Percentiles rank a stretch among this genome's conserved stretches.
Evolutionary conservation across 129 eudicot species (phyloP).

Genomic region (Sambucus nigra): DNA sequence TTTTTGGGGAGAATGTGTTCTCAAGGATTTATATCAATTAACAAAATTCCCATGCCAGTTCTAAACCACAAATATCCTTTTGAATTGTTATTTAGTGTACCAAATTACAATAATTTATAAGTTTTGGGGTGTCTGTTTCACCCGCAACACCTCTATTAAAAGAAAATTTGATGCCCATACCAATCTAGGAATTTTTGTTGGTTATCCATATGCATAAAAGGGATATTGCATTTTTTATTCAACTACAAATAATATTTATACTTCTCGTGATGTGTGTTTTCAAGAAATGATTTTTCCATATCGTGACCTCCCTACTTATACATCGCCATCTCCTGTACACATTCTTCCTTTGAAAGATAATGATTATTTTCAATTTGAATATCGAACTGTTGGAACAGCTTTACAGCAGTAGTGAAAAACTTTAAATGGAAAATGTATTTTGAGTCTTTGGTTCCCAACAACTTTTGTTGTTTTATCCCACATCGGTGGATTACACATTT

Average conservation of each 20-base stretch:
- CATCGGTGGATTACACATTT: no score
- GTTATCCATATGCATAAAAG: neutral
- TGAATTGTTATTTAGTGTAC: neutral
- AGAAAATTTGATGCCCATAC: no score
- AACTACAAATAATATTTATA: neutral
- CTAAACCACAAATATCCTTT: neutral
- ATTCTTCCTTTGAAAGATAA: no score
- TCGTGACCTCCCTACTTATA: no score
- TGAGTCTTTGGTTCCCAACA: no score
- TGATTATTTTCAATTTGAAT: no score
- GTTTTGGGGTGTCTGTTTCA: neutral
- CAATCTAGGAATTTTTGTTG: neutral
- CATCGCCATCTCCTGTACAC: no score
- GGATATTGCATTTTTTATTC: neutral
- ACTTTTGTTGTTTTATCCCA: no score
- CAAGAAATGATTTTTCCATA: no score
- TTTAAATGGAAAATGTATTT: no score
- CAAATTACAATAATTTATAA: neutral
- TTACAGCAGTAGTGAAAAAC: no score
- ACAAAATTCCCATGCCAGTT: neutral
- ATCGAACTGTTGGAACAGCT: no score
- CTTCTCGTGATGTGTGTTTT: conserved; percentile 4
- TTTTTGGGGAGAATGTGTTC: conserved; percentile 3
- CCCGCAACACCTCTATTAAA: neutral
- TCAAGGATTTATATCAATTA: neutral